These are phyloP conservation scores for Camelina sativa DNA, from an alignment of 345 rosid genomes.

Conservation along the genomic window DNA sequence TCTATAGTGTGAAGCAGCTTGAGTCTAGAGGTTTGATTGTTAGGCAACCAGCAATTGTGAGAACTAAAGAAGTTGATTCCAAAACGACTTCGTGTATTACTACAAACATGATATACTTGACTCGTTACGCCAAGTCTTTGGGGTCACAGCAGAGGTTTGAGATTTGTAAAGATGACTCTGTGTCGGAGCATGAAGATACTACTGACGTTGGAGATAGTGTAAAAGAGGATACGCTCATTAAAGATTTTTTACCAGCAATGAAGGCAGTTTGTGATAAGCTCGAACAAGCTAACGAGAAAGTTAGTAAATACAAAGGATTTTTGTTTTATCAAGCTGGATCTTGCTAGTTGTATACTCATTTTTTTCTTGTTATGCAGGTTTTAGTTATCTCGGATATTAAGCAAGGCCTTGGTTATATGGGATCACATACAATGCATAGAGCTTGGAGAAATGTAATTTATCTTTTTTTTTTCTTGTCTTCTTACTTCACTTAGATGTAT, in stretches of 20 bases:
- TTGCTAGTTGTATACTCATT: conserved; percentile 43
- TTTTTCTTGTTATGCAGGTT: conserved; percentile 60
- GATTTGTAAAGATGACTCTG: conserved; percentile 60
- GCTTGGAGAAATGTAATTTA: conserved; percentile 87
- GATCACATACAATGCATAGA: conserved; percentile 62
- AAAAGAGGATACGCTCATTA: conserved; percentile 65
- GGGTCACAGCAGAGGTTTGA: conserved; percentile 75
- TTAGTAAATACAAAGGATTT: conserved; percentile 38
- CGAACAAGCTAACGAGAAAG: conserved; percentile 77
- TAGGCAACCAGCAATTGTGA: conserved; percentile 75
- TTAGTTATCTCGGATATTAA: conserved; percentile 90
- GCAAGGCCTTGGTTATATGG: conserved; percentile 73
- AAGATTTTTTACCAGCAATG: conserved; percentile 87
- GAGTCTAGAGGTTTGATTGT: conserved; percentile 77
- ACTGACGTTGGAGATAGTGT: conserved; percentile 47
- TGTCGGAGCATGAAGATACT: conserved; percentile 44
- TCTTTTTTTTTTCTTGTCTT: background rate
- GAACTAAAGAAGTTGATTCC: conserved; percentile 65
- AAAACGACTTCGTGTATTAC: conserved; percentile 57
- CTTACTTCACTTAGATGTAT: background rate
- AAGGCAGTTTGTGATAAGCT: conserved; percentile 80
- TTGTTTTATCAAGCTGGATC: conserved; percentile 28
- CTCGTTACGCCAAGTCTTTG: conserved; percentile 78
- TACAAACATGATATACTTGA: conserved; percentile 67
- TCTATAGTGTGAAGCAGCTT: conserved; percentile 68